Evolutionary conservation across 2,329 filamentous ascomycete species (phyloP).

Genomic region (Penicillium oxalicum): DNA sequence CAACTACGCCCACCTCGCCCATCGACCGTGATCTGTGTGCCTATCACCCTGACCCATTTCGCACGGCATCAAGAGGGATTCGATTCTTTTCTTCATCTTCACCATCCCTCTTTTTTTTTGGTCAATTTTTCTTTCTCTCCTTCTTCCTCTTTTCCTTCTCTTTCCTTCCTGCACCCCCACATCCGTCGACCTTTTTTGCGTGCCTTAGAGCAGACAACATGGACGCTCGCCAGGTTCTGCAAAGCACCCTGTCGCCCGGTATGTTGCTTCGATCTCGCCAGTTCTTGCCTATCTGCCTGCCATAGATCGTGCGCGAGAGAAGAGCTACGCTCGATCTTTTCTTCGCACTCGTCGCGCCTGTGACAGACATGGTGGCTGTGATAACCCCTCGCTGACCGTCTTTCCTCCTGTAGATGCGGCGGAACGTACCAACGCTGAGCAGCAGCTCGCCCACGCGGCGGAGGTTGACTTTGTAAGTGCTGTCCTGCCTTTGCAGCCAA

Average conservation of each 20-base stretch:
- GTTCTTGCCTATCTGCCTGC: too few species aligned
- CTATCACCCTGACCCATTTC: conserved; percentile 11
- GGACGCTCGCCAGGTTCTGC: conserved; percentile 97
- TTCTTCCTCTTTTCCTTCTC: conserved; percentile 10
- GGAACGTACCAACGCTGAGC: conserved; percentile 84
- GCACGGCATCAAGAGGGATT: conserved; percentile 14
- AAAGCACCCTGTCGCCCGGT: conserved; percentile 95
- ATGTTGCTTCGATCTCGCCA: conserved; percentile 33
- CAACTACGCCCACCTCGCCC: conserved; percentile 21
- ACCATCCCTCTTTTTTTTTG: conserved; percentile 14
- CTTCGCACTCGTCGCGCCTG: too few species aligned
- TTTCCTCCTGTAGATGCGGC: conserved; percentile 64
- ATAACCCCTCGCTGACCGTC: conserved; percentile 20
- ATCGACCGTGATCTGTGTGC: conserved; percentile 18
- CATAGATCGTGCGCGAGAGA: too few species aligned
- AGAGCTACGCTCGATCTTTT: background rate
- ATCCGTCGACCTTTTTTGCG: conserved; percentile 15
- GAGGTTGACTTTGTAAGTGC: conserved; percentile 86
- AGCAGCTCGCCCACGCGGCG: conserved; percentile 86
- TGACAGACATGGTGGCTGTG: background rate
- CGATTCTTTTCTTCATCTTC: conserved; percentile 12
- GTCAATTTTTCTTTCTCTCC: conserved; percentile 13
- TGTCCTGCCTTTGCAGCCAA: conserved; percentile 10
- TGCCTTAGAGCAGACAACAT: conserved; percentile 51
- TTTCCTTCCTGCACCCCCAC: conserved; percentile 11